phyloP scores from a whole-genome alignment of 257 asterid genomes.

The Scutellaria minor region DNA sequence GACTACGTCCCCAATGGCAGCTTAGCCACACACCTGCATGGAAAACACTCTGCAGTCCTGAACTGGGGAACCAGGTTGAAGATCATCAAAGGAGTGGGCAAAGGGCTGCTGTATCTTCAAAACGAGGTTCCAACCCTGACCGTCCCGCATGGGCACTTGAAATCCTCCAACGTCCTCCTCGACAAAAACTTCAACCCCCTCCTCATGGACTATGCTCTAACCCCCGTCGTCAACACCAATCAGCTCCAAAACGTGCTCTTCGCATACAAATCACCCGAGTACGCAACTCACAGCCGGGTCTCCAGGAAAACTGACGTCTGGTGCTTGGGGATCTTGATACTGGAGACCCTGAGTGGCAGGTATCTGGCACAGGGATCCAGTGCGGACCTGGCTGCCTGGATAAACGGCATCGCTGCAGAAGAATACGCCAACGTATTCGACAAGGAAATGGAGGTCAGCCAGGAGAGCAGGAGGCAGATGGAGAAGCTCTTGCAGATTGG shows the following conservation, averaged over 20 bases:
- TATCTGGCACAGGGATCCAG: constrained; percentile 52
- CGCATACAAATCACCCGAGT: constrained; percentile 80
- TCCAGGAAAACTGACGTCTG: constrained; percentile 82
- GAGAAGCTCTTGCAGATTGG: constrained; percentile 68
- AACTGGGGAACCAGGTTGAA: constrained; percentile 73
- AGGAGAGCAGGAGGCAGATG: constrained; percentile 34
- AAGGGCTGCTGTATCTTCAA: constrained; percentile 70
- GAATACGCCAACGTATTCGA: constrained; percentile 44
- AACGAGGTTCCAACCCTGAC: constrained; percentile 70
- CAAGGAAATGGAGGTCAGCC: constrained; percentile 50
- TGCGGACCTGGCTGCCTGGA: constrained; percentile 52
- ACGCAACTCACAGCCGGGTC: constrained; percentile 42
- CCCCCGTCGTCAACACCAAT: constrained; percentile 67
- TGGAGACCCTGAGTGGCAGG: constrained; percentile 66
- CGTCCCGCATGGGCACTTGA: constrained; percentile 79
- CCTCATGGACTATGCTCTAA: constrained; percentile 79
- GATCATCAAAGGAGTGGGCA: constrained; percentile 83
- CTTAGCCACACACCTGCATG: constrained; percentile 81
- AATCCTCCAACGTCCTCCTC: constrained; percentile 80
- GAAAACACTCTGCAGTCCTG: constrained; percentile 65
- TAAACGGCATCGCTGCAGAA: constrained; percentile 45
- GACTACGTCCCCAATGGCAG: constrained; percentile 73
- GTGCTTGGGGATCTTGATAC: constrained; percentile 75
- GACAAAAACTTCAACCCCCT: constrained; percentile 63
- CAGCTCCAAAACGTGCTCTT: constrained; percentile 68